These are phyloP conservation scores for Trichoderma gracile DNA, from an alignment of 2,329 filamentous ascomycete genomes.

Conservation along the genomic window DNA sequence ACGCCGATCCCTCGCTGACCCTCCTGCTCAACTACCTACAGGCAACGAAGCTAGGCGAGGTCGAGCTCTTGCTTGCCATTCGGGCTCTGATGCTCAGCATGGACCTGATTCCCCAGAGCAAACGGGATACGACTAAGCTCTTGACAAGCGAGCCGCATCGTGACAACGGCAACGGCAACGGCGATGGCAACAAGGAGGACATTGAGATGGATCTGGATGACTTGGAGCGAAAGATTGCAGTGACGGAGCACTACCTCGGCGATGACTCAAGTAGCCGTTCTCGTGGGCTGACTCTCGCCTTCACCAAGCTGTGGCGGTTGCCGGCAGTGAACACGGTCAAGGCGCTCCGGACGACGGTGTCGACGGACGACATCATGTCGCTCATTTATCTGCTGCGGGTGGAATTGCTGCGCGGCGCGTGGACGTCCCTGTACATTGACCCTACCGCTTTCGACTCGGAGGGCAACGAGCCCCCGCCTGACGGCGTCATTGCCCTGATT, in stretches of 20 bases:
- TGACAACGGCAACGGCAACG: constrained; percentile 8
- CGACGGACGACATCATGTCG: constrained; percentile 67
- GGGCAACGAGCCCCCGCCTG: constrained; percentile 52
- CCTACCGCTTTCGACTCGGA: constrained; percentile 49
- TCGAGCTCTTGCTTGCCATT: constrained; percentile 67
- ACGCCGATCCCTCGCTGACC: constrained; percentile 68
- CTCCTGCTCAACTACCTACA: constrained; percentile 66
- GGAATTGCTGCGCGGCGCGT: constrained; percentile 72
- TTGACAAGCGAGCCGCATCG: constrained; percentile 36
- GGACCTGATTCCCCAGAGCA: constrained; percentile 54
- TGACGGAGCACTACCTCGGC: constrained; percentile 67
- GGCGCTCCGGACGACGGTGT: constrained; percentile 63
- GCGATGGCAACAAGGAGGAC: constrained; percentile 34
- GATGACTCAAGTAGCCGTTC: constrained; percentile 64
- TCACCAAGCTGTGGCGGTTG: constrained; percentile 69
- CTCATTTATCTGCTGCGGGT: constrained; percentile 72
- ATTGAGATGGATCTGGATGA: constrained; percentile 59
- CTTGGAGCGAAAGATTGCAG: constrained; percentile 64
- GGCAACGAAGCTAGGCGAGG: constrained; percentile 63
- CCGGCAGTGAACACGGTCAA: constrained; percentile 60
- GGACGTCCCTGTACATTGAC: constrained; percentile 72
- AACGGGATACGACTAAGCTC: constrained; percentile 37
- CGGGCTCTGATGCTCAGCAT: constrained; percentile 69
- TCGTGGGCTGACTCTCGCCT: constrained; percentile 65
- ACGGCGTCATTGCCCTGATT: constrained; percentile 70